Conservation (phyloP, 345 rosid genomes). For the Salix viminalis region DNA sequence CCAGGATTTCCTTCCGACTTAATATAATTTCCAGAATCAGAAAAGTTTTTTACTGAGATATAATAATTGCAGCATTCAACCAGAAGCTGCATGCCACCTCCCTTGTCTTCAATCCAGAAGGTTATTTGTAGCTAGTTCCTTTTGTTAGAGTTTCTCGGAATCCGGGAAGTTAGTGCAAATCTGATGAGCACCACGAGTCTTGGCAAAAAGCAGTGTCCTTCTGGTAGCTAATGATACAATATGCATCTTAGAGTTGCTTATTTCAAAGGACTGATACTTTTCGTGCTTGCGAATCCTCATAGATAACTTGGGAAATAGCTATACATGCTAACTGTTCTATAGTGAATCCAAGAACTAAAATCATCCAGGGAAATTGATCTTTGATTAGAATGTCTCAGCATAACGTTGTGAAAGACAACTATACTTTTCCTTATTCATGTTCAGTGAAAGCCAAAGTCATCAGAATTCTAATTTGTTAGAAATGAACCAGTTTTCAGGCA, state of each 20-base stretch:
- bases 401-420: not conserved
- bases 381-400: not conserved
- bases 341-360: not conserved
- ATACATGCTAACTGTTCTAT: not conserved
- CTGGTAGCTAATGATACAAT: no score
- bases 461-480: not conserved
- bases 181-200: no score
- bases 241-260: not conserved
- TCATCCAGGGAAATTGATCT: not conserved
- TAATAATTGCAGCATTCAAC: not conserved
- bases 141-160: not conserved
- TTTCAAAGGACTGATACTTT: not conserved
- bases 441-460: not conserved
- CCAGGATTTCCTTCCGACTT: not conserved
- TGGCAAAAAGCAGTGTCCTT: no score
- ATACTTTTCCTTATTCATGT: no score
- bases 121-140: not conserved
- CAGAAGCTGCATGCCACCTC: not conserved
- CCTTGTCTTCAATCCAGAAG: not conserved
- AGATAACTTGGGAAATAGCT: not conserved
- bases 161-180: not conserved
- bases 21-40: not conserved
- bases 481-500: not conserved
- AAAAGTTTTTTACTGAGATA: not conserved
- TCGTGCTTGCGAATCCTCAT: no score